Base-by-base conservation (phyloP, 192 early-diverging fungal genomes). In the Coemansia sp. region DNA sequence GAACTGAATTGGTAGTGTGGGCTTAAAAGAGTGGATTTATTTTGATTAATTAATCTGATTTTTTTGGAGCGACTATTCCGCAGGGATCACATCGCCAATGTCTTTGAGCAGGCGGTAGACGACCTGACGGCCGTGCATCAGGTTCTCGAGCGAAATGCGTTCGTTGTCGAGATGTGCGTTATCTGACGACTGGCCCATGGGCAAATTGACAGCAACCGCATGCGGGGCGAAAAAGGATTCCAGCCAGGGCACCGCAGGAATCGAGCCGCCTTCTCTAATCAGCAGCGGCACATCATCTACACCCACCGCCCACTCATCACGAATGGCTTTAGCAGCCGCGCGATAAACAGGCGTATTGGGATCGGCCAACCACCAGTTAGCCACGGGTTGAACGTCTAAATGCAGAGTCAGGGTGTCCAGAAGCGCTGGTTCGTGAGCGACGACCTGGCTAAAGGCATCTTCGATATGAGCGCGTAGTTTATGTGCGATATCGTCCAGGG, bases 111-210 rank as follows among this genome's bases (percentile, higher is more conserved):
- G 83, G 6, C 79, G 69, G 63, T 87, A 87, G 43, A 91, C 78
- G 48, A 93, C 87, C 45, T 87, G 78, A 62, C 86, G 85, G 36
- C 91, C 91, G 18, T 85, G 85, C 73, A 88, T 71, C 45, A 93
- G 67, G 61, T 93, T 93, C 61, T 85, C 84, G 36, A 91, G 70
- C 43, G 89, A 78, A 52, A 93, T 93, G 20, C 91, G 84, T 77
- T 93, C 91, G 54, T 93, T 91, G 60, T 88, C 88, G 65, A 93
- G 72, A 74, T 93, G 91, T 3, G 91, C 91, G 61, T 93, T 90
- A 58, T 93, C 91, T 1, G 91, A 89, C 9, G 90, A 87, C 84
- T 88, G 91, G 54, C 91, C 91, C 87, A 93, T 88, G 2, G 91
- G 91, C 66, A 93, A 85, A 67, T 93, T 88, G 35, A 93, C 87